Conservation (phyloP, 1,284 basidiomycete genomes). For the Irpex sp. region DNA sequence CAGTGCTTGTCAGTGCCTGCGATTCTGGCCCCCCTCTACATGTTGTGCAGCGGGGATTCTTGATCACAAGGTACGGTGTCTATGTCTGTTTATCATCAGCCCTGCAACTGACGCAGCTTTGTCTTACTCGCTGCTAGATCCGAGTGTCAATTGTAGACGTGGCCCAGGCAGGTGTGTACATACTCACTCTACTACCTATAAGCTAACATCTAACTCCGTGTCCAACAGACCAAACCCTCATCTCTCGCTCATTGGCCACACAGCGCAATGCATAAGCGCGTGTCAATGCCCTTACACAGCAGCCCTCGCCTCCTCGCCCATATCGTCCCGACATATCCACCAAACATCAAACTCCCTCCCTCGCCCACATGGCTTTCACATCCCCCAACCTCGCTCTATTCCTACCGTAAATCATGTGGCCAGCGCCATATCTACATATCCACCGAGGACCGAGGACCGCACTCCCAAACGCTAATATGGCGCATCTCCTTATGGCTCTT, state of each 20-base stretch:
- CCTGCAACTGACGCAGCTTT: neutral
- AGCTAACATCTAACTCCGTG: neutral
- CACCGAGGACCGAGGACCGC: neutral
- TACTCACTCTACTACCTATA: neutral
- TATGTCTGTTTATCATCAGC: neutral
- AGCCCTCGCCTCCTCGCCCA: neutral
- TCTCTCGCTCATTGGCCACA: neutral
- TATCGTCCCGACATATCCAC: neutral
- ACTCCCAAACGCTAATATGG: neutral
- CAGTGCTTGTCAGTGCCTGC: too few species aligned
- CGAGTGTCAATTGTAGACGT: too few species aligned
- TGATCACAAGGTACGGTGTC: neutral
- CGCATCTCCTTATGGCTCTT: neutral
- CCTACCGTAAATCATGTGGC: conserved; percentile 1
- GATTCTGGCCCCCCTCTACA: too few species aligned
- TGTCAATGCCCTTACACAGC: neutral
- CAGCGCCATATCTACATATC: neutral
- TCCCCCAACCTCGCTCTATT: neutral
- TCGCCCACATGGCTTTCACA: neutral
- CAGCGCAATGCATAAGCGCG: neutral
- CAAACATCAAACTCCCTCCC: neutral
- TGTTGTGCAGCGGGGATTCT: too few species aligned
- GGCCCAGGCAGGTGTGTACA: neutral
- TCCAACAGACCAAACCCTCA: neutral
- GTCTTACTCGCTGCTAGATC: too few species aligned